Percentiles rank a stretch among this genome's conserved stretches.
Conservation (phyloP, 2,329 filamentous ascomycete genomes). For the Lasiodiplodia gonubiensis region DNA sequence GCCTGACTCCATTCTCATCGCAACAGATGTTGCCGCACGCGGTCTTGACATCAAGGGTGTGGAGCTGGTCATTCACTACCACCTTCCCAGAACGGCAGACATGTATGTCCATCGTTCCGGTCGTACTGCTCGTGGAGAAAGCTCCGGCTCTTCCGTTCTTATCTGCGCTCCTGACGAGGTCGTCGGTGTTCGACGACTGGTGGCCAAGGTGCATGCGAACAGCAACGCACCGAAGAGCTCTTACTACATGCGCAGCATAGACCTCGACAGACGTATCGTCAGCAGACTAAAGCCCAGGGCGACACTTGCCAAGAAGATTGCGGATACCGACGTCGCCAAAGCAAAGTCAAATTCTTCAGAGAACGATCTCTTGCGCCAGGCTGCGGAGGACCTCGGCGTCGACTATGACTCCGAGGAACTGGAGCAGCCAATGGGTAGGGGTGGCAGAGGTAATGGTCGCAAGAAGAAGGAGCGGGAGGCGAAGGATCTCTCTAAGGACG, state of each 20-base stretch:
- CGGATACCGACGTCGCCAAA: constrained; percentile 82
- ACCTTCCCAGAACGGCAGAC: constrained; percentile 88
- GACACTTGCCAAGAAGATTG: constrained; percentile 82
- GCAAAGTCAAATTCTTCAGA: constrained; percentile 78
- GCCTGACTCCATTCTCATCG: constrained; percentile 73
- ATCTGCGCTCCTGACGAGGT: constrained; percentile 94
- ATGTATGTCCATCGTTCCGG: constrained; percentile 95
- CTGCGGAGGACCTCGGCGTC: constrained; percentile 90
- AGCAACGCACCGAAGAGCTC: constrained; percentile 56
- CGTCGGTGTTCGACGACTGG: constrained; percentile 77
- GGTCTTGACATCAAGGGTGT: constrained; percentile 92
- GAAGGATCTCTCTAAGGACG: constrained; percentile 70
- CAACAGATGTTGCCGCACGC: constrained; percentile 91
- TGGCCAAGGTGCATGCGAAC: constrained; percentile 81
- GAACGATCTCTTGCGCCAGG: constrained; percentile 80
- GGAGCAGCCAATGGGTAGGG: constrained; percentile 62
- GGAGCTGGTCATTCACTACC: constrained; percentile 91
- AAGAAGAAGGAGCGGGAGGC: constrained; percentile 77
- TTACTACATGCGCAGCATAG: constrained; percentile 78
- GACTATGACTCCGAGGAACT: constrained; percentile 93
- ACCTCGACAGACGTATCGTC: constrained; percentile 81
- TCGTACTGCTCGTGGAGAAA: constrained; percentile 84
- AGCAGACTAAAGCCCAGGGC: constrained; percentile 77
- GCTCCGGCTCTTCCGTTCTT: constrained; percentile 79
- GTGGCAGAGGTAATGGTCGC: constrained; percentile 70